phyloP scores from a whole-genome alignment of 169 alveolate species.

The Fabrea salina region DNA sequence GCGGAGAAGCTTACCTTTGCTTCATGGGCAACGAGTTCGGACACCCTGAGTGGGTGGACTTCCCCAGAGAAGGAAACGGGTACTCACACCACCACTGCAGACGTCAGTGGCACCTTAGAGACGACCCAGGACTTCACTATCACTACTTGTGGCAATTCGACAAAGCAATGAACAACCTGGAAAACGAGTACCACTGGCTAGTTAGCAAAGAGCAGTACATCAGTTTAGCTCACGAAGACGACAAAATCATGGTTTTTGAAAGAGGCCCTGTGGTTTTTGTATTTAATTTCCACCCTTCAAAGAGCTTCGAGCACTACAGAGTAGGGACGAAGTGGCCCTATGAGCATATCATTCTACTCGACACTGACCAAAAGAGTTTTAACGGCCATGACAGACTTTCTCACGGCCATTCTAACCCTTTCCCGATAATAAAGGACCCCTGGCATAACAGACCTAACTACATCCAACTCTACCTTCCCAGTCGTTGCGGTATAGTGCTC shows the following conservation, averaged over 20 bases:
- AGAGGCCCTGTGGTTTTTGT: slow-evolving; percentile 86
- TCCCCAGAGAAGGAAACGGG: slow-evolving; percentile 85
- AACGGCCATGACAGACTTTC: slow-evolving; percentile 69
- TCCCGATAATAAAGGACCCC: slow-evolving; percentile 52
- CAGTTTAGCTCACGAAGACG: slow-evolving; percentile 77
- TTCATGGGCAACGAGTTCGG: slow-evolving; percentile 90
- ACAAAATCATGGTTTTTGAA: slow-evolving; percentile 87
- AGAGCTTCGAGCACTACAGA: slow-evolving; percentile 73
- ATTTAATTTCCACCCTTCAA: slow-evolving; percentile 84
- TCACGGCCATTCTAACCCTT: slow-evolving; percentile 48
- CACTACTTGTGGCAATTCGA: slow-evolving; percentile 69
- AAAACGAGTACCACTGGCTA: slow-evolving; percentile 70
- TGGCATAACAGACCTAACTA: slow-evolving; percentile 67
- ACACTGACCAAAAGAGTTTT: slow-evolving; percentile 71
- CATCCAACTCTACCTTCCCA: slow-evolving; percentile 71
- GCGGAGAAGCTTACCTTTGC: slow-evolving; percentile 78
- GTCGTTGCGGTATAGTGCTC: slow-evolving; percentile 69
- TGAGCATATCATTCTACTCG: slow-evolving; percentile 69
- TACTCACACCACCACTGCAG: slow-evolving; percentile 70
- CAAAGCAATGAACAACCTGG: slow-evolving; percentile 76
- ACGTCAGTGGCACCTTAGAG: slow-evolving; percentile 80
- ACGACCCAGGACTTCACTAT: slow-evolving; percentile 42
- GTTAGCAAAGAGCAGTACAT: slow-evolving; percentile 74
- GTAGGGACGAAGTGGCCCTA: slow-evolving; percentile 69
- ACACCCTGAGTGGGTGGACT: slow-evolving; percentile 89